Conservation (phyloP, 139 green algal genomes). For the Micractinium conductrix region DNA sequence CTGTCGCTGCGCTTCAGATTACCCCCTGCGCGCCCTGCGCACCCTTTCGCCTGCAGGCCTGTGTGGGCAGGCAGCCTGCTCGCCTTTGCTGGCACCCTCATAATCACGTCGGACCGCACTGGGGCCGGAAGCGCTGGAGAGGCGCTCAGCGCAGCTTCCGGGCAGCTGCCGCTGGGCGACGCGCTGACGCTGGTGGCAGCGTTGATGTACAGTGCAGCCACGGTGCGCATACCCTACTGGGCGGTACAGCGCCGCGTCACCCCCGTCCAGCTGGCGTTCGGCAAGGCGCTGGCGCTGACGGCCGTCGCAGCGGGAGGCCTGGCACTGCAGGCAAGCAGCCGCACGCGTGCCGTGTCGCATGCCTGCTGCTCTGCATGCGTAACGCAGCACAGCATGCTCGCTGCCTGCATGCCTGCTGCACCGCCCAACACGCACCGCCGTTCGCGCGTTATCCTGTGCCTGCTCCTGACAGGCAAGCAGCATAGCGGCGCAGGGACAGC, state of each 20-base stretch:
- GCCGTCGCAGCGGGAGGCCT: background rate
- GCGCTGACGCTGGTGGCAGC: constrained; percentile 35
- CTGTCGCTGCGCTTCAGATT: no score
- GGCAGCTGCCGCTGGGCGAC: constrained; percentile 9
- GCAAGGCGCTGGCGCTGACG: constrained; percentile 36
- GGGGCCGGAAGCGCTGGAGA: background rate
- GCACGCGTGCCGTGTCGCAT: no score
- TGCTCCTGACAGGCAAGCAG: no score
- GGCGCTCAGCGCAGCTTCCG: background rate
- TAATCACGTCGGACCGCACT: background rate
- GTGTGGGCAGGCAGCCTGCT: constrained; percentile 23
- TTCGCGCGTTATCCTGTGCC: no score
- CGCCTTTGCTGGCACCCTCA: constrained; percentile 10
- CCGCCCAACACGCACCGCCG: no score
- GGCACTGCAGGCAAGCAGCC: background rate
- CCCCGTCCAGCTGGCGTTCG: constrained; percentile 39
- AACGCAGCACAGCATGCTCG: no score
- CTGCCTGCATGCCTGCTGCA: no score
- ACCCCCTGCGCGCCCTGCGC: background rate
- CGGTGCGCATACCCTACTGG: constrained; percentile 41
- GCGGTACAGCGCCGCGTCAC: constrained; percentile 15
- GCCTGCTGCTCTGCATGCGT: no score
- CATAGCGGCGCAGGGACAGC: background rate
- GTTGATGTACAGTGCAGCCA: constrained; percentile 42
- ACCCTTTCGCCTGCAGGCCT: background rate